These are phyloP conservation scores for Yamadazyma triangularis DNA, from an alignment of 1,139 yeast genomes.

Conservation along the genomic window DNA sequence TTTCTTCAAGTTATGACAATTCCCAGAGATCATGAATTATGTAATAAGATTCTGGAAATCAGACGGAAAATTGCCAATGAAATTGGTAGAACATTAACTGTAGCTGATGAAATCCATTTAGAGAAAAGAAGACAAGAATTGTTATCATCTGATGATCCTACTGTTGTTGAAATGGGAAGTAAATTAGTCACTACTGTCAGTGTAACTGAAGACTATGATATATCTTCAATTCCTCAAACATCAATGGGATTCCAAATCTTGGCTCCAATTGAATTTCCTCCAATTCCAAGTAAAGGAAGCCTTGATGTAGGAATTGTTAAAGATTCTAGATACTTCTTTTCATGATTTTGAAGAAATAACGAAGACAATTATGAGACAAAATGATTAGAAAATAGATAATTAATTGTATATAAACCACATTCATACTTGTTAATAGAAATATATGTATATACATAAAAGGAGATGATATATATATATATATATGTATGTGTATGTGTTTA, in stretches of 20 bases:
- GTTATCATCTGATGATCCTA: slow-evolving; percentile 49
- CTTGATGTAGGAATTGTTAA: slow-evolving; percentile 74
- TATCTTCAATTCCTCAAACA: slow-evolving; percentile 22
- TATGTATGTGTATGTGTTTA: slow-evolving; percentile 1
- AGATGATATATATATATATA: slow-evolving; percentile 3
- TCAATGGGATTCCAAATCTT: slow-evolving; percentile 30
- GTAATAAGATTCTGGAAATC: slow-evolving; percentile 43
- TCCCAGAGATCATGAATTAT: slow-evolving; percentile 51
- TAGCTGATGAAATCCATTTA: slow-evolving; percentile 69
- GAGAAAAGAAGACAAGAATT: slow-evolving; percentile 63
- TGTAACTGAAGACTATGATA: slow-evolving; percentile 44
- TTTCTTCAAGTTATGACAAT: slow-evolving; percentile 59
- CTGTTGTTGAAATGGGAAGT: slow-evolving; percentile 47
- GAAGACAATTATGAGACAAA: neutral
- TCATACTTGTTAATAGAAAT: slow-evolving; percentile 2
- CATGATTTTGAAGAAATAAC: slow-evolving; percentile 18
- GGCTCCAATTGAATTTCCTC: slow-evolving; percentile 69
- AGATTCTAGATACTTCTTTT: slow-evolving; percentile 78
- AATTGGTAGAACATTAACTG: slow-evolving; percentile 54
- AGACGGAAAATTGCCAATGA: slow-evolving; percentile 47
- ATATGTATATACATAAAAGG: neutral
- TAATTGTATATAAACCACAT: slow-evolving; percentile 6
- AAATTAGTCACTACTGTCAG: slow-evolving; percentile 73
- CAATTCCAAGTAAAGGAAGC: slow-evolving; percentile 75
- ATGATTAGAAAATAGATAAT: slow-evolving; percentile 1